Percentiles rank a stretch among this genome's conserved stretches.
phyloP scores from a whole-genome alignment of 345 rosid genomes.

The Boechera retrofracta region DNA sequence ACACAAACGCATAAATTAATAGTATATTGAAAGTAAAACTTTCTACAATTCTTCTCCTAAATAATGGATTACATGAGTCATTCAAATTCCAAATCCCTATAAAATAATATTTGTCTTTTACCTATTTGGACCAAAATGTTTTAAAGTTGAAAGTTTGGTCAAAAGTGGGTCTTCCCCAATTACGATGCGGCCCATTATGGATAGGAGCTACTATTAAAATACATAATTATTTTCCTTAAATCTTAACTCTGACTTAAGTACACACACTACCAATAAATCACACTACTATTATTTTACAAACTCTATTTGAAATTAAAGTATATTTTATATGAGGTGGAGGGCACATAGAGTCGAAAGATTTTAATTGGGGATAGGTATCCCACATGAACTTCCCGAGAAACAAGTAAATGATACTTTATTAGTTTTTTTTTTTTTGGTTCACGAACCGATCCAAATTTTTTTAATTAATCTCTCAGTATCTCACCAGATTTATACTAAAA shows the following conservation, averaged over 20 bases:
- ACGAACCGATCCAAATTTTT: conserved; percentile 34
- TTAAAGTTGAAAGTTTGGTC: conserved; percentile 48
- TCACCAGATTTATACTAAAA: conserved; percentile 1
- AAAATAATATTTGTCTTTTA: conserved; percentile 25
- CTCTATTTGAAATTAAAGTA: not conserved
- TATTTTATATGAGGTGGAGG: conserved; percentile 18
- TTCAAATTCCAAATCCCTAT: conserved; percentile 34
- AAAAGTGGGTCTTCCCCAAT: conserved; percentile 42
- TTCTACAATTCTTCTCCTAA: conserved; percentile 1
- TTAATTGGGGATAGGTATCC: conserved; percentile 45
- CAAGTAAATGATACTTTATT: conserved; percentile 40
- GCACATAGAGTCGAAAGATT: conserved; percentile 23
- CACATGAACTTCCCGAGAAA: conserved; percentile 51
- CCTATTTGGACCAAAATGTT: conserved; percentile 41
- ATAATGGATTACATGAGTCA: conserved; percentile 12
- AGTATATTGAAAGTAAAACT: not conserved
- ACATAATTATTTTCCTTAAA: not conserved
- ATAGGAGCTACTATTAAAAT: conserved; percentile 16
- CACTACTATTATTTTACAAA: conserved; percentile 2
- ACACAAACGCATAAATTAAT: not conserved
- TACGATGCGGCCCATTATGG: conserved; percentile 48
- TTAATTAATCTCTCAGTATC: conserved; percentile 11
- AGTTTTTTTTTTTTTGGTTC: conserved; percentile 27
- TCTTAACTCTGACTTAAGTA: not conserved
- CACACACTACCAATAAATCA: conserved; percentile 14